Base-by-base conservation (phyloP, 2,329 filamentous ascomycete genomes). In the Escovopsis sp. region DNA sequence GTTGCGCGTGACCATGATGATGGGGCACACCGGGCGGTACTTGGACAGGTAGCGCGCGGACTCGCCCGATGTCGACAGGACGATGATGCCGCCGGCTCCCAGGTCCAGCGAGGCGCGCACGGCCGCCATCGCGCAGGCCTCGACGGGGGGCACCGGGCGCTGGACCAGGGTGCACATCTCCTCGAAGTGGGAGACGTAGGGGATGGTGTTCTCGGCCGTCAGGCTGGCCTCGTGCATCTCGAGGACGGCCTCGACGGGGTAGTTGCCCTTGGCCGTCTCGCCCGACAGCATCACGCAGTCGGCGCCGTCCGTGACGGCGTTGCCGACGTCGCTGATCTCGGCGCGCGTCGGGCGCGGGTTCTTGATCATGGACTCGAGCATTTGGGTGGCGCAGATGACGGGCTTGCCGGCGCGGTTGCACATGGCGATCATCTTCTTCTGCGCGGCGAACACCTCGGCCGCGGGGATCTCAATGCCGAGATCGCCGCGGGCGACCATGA, bases 351-450 rank as follows among this genome's bases (percentile, higher is more conserved):
- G 90, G 44, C 90, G 84, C 48, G 90, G 90, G 72, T 98, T 98
- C 74, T 94, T 94, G 63, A 94, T 98, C 90, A 98, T 98, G 45
- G 86, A 94, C 75, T 98, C 90, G 49, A 98, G 76, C 90, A 98
- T 98, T 71, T 98, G 90, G 28, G 90, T 98, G 41, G 90, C 90
- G 65, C 88, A 96, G 60, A 98, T 94, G 60, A 88, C 87, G 48
- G 90, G 90, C 75, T 98, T 98, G 63, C 90, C 90, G 49, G 86
- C 87, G 56, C 94, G 78, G 72, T 98, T 98, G 77, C 90, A 98
- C 79, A 96, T 96, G 65, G 90, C 87, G 63, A 98, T 98, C 75
- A 98, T 87, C 84, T 98, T 98, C 81, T 98, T 98, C 72, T 98
- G 90, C 38, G 90, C 90, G 49, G 93, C 85, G 64, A 98, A 98